Conservation (phyloP, 2,329 filamentous ascomycete species). For the Nothopassalora personata region DNA sequence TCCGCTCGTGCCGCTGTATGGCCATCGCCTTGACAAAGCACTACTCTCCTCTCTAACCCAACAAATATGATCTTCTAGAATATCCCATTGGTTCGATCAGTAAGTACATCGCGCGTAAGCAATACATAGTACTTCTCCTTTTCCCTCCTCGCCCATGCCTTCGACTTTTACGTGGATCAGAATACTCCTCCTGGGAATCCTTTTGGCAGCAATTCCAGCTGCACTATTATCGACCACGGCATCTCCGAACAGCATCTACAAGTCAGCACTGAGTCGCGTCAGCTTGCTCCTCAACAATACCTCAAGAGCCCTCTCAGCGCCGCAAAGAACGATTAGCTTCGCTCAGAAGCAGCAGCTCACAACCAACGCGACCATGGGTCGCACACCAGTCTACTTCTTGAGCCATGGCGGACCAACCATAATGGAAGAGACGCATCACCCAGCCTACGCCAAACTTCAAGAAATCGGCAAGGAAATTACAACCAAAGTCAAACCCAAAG, state of each 20-base stretch:
- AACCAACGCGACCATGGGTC: conserved; percentile 13
- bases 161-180: conserved; percentile 8
- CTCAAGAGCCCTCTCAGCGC: not conserved
- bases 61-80: not conserved
- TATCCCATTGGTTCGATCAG: not conserved
- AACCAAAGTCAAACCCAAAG: conserved; percentile 62
- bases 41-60: not conserved
- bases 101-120: not conserved
- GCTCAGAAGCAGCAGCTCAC: not conserved
- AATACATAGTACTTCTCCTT: not conserved
- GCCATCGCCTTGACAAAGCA: not conserved
- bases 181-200: conserved; percentile 16
- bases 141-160: conserved; percentile 7
- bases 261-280: not conserved
- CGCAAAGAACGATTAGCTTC: not conserved
- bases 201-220: conserved; percentile 8
- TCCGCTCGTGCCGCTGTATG: not conserved
- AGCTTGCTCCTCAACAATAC: not conserved
- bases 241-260: not conserved
- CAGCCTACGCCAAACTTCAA: conserved; percentile 60
- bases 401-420: conserved; percentile 40
- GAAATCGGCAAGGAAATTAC: conserved; percentile 66
- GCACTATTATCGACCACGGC: conserved; percentile 5
- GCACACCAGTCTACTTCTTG: conserved; percentile 50
- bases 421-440: conserved; percentile 64